Base-by-base conservation (phyloP, 768 basidiomycete species). In the Cystoderma amianthinum region DNA sequence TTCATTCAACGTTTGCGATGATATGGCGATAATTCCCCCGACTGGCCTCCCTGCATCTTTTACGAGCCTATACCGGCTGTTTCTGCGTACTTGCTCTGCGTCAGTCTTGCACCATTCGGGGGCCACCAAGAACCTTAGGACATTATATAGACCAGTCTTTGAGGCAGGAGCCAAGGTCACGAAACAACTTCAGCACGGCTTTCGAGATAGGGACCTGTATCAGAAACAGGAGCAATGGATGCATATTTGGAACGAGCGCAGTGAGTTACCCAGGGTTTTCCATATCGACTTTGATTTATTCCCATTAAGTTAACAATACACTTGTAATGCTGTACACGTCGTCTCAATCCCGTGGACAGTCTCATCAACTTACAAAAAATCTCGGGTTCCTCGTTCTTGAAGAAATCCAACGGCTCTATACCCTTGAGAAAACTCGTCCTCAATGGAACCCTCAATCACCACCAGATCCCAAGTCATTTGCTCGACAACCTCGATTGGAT, bases 231-330 rank as follows among this genome's bases (percentile, higher is more conserved):
- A 65, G 39, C 47, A 45, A 4, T 77, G 79, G 72, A 51, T 84
- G 40, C 44, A 53, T 12, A 48, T 46, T 16, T 86, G 82, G 78
- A 70, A 85, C 39, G 54, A 54, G 44, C 71, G 77, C 51, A 68
- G 84, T 81, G 48, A 52, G 62, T 60, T 20, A 36, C 15, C 28
- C 9, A n/a, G n/a, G n/a, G n/a, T n/a, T n/a, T n/a, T n/a, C n/a
- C 23, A 28, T 38, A 36, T 23, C n/a, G 11, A 15, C 17, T 13
- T 2, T 32, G 28, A 9, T 32, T 7, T 15, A 37, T 39, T 19
- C 17, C 23, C n/a, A 39, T 16, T 23, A 36, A 89, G 86, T 85
- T 58, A 84, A 88, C 51, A 71, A 68, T 44, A 85, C 84, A 0
- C 65, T 88, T 30, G 65, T 68, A 22, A 48, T 88, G 6, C 55